These are phyloP conservation scores for Myochromella boudieri DNA, from an alignment of 768 basidiomycete genomes.

Conservation along the genomic window DNA sequence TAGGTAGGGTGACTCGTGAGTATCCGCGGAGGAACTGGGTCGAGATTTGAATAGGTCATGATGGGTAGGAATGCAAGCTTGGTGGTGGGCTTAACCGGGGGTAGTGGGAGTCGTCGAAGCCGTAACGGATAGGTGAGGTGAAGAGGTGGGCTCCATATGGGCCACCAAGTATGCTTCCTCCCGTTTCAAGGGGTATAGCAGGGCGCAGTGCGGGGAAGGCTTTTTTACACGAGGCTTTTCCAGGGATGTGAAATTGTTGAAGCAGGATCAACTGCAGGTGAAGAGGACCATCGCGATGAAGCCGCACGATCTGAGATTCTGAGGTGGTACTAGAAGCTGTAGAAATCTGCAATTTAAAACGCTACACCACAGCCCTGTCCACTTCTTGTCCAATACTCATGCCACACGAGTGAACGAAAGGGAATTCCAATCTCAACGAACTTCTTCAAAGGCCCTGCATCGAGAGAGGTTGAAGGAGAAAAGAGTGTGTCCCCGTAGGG, in stretches of 20 bases:
- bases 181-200: conserved; percentile 34
- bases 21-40: conserved; percentile 6
- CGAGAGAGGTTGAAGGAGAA: too few species aligned
- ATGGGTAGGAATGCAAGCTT: background rate
- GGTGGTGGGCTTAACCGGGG: conserved; percentile 6
- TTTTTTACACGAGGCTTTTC: conserved; percentile 30
- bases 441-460: too few species aligned
- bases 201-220: conserved; percentile 23
- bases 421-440: conserved; percentile 17
- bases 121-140: conserved; percentile 29
- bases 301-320: conserved; percentile 9
- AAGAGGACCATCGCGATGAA: conserved; percentile 36
- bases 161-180: conserved; percentile 23
- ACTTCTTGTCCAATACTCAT: conserved; percentile 21
- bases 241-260: too few species aligned
- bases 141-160: conserved; percentile 17
- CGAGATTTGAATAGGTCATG: background rate
- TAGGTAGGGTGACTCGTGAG: background rate
- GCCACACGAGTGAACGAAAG: conserved; percentile 30
- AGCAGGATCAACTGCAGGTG: conserved; percentile 29
- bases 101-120: conserved; percentile 24
- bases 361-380: conserved; percentile 14
- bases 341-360: conserved; percentile 42
- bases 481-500: too few species aligned
- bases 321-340: conserved; percentile 25